Evolutionary conservation across 2,329 filamentous ascomycete species (phyloP).

Genomic region (Colletotrichum salicis): DNA sequence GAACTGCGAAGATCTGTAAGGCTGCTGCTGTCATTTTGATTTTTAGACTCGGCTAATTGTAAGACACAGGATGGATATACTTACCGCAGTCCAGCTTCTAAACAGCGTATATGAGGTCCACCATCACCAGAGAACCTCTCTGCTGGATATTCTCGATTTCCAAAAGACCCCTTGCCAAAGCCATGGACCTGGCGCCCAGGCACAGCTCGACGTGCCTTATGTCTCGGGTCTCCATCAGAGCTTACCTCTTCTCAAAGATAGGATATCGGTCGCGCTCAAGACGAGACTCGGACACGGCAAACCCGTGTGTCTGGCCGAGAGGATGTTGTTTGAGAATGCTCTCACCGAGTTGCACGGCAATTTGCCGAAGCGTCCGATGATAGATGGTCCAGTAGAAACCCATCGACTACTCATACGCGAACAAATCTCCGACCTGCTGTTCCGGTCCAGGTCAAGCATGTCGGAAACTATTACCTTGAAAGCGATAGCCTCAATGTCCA

Average conservation of each 20-base stretch:
- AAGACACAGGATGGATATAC: neutral
- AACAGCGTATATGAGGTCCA: neutral
- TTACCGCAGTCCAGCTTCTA: neutral
- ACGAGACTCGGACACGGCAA: neutral
- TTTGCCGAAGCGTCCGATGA: neutral
- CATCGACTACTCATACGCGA: too few relatives aligned
- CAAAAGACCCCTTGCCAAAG: neutral
- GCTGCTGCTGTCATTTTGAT: too few relatives aligned
- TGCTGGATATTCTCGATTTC: neutral
- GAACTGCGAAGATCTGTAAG: neutral
- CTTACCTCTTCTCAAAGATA: conserved; percentile 5
- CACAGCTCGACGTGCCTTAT: neutral
- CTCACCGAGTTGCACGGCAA: neutral
- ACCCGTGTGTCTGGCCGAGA: neutral
- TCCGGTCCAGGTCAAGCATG: neutral
- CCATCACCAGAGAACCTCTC: neutral
- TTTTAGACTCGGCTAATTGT: neutral
- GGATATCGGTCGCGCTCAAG: neutral
- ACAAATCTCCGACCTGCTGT: neutral
- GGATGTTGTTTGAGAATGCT: neutral
- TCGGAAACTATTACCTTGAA: neutral
- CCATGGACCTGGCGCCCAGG: neutral
- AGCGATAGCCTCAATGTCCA: neutral
- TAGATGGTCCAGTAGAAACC: neutral
- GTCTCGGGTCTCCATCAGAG: conserved; percentile 2